These are phyloP conservation scores for Acacia confusa DNA, from an alignment of 306 rosid species.

Conservation along the genomic window DNA sequence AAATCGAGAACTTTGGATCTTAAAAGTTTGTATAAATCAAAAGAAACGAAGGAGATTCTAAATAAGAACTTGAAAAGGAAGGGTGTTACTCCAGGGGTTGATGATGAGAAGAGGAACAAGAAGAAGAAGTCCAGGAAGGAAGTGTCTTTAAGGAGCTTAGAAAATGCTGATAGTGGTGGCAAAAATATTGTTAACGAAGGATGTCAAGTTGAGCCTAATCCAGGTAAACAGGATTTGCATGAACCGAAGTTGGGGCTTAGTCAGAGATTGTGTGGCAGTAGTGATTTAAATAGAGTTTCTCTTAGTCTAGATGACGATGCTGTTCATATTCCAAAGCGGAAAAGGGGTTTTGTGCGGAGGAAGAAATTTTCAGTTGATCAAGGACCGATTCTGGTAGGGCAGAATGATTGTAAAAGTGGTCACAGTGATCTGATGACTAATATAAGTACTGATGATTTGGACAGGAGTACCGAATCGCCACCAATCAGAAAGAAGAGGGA, in stretches of 20 bases:
- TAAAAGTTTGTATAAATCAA: conserved; percentile 60
- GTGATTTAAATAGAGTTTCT: conserved; percentile 40
- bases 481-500: conserved; percentile 24
- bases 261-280: conserved; percentile 42
- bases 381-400: conserved; percentile 32
- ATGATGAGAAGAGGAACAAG: conserved; percentile 40
- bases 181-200: conserved; percentile 50
- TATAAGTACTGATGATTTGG: conserved; percentile 40
- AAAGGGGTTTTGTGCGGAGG: conserved; percentile 62
- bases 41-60: conserved; percentile 34
- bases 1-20: conserved; percentile 79
- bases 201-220: conserved; percentile 35
- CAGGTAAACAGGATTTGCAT: conserved; percentile 44
- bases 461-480: conserved; percentile 29
- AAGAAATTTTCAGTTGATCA: conserved; percentile 50
- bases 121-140: conserved; percentile 57
- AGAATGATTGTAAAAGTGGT: conserved; percentile 40
- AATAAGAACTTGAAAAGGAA: conserved; percentile 55
- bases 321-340: conserved; percentile 69
- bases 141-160: conserved; percentile 63
- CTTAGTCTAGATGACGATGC: conserved; percentile 48
- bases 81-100: conserved; percentile 35
- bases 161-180: conserved; percentile 47
- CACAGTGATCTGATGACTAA: conserved; percentile 43
- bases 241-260: conserved; percentile 36